Base-by-base conservation (phyloP, 371 early-diverging fungal genomes). In the Mucor irregularis region DNA sequence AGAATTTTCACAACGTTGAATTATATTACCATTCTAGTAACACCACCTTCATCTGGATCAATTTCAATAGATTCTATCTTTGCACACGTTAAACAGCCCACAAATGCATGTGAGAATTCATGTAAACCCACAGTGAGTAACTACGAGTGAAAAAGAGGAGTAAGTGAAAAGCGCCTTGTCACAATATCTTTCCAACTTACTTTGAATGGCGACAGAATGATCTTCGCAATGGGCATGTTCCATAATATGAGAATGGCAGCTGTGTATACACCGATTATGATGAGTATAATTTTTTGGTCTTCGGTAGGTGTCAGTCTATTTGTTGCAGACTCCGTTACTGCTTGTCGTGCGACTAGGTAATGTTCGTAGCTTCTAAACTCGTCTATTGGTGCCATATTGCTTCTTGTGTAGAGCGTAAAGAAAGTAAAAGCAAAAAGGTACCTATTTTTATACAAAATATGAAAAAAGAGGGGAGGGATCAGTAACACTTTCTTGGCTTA, bases 31-130 rank as follows among this genome's bases (percentile, higher is more conserved):
- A 93, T 91, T 30, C 75, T 73, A 13, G 96, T 95, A 29, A 90
- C 74, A 16, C 97, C 96, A n/a, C 94, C 96, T 69, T 94, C 89
- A 63, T 95, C 88, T 8, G 96, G 94, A 67, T 96, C 91, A 53
- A 97, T 83, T 26, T 89, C 88, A 44, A 97, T 93, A n/a, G 90
- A 84, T 56, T 88, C 82, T n/a, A 97, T 91, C 53, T 85, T 84
- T 8, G 91, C 98, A 39, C 96, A 94, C 10, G 96, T 96, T 52
- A 86, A 83, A 29, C 82, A 73, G 2, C 93, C 94, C 53, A 84
- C 88, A 35, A 86, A 76, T 5, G 93, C 93, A 66, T 92, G 92
- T 42, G 86, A 79, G 55, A 90, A 90, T 61, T 94, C 94, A 57
- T 94, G 94, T 39, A 94, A 66, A 21, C 88, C 89, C 39, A 92